phyloP scores from a whole-genome alignment of 1,284 basidiomycete species.

The Thecaphora thlaspeos region DNA sequence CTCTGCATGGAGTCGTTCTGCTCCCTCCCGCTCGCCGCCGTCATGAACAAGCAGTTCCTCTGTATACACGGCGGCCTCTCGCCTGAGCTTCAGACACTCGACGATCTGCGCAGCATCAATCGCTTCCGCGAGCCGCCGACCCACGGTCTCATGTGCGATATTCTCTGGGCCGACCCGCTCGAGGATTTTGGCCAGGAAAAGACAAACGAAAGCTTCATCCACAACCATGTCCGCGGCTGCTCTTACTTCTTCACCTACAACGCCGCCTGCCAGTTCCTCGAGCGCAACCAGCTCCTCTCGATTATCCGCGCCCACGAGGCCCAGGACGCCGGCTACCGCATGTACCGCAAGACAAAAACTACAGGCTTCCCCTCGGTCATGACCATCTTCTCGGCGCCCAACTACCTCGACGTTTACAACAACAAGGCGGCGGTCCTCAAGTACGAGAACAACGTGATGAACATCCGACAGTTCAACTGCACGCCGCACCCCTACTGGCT shows the following conservation, averaged over 20 bases:
- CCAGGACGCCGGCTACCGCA: slow-evolving; percentile 85
- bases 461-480: slow-evolving; percentile 90
- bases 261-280: slow-evolving; percentile 88
- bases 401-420: slow-evolving; percentile 94
- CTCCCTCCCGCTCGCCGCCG: slow-evolving; percentile 85
- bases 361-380: slow-evolving; percentile 88
- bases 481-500: slow-evolving; percentile 95
- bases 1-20: slow-evolving; percentile 75
- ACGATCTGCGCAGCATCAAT: slow-evolving; percentile 86
- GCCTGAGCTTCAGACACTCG: slow-evolving; percentile 84
- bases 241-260: slow-evolving; percentile 93
- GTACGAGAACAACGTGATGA: slow-evolving; percentile 95
- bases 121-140: slow-evolving; percentile 93
- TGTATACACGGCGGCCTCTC: slow-evolving; percentile 83
- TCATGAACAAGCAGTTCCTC: slow-evolving; percentile 96
- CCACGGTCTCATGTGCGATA: slow-evolving; percentile 90
- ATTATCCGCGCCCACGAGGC: slow-evolving; percentile 94
- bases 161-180: slow-evolving; percentile 89
- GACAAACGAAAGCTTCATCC: slow-evolving; percentile 78
- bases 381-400: slow-evolving; percentile 91
- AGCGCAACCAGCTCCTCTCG: slow-evolving; percentile 87
- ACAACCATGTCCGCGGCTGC: slow-evolving; percentile 93
- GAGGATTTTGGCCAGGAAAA: slow-evolving; percentile 93
- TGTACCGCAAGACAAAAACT: slow-evolving; percentile 94
- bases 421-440: slow-evolving; percentile 96